Base-by-base conservation (phyloP, 2,329 filamentous ascomycete species). In the Sordariomycetes sp. region DNA sequence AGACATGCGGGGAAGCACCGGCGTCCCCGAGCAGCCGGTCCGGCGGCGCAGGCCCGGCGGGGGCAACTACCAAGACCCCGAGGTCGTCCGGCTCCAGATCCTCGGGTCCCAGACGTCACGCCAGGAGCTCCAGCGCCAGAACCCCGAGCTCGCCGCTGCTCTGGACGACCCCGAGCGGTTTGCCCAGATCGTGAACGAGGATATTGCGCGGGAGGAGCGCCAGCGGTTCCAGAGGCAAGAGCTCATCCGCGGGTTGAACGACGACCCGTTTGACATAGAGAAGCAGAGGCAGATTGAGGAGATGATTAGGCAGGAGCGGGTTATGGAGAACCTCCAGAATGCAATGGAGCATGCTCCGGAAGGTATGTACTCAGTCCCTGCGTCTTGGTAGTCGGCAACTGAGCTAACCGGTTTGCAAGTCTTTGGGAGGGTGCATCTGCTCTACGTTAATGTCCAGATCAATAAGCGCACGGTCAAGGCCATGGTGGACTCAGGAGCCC, bases 281-380 rank as follows among this genome's bases (percentile, higher is more conserved):
- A 89, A 91, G 10, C 94, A 99, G 72, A 80, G 80, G 53, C 89
- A 86, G 73, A 99, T 99, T 61, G 92, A 94, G 67, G 94, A 99
- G 73, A 95, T 97, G 72, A 99, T 99, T 67, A 85, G 94, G 57
- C 89, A 96, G 71, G 89, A 97, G 72, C 80, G 86, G 17, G 92
- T 99, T 52, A 90, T 92, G 70, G 90, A 96, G 73, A 99, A 99
- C 66, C 72, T 97, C 60, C 90, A 97, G 67, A 94, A 91, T 72
- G 94, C 94, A 50, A 92, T 96, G 80, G 92, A 97, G 72, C 86
- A 97, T 72, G 96, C 95, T 66, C 94, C 94, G 0, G 94, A 97
- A 81, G 92, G 92, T 95, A 73, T 64, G 79, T 72, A 50, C 50
- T 54, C n/a, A n/a, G n/a, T n/a, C n/a, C n/a, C n/a, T n/a, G n/a